A percentile compares a stretch with the other conserved stretches of the same genome.
Conservation (phyloP, 805 yeast genomes). For the Kodamaea kaohsiungensis region DNA sequence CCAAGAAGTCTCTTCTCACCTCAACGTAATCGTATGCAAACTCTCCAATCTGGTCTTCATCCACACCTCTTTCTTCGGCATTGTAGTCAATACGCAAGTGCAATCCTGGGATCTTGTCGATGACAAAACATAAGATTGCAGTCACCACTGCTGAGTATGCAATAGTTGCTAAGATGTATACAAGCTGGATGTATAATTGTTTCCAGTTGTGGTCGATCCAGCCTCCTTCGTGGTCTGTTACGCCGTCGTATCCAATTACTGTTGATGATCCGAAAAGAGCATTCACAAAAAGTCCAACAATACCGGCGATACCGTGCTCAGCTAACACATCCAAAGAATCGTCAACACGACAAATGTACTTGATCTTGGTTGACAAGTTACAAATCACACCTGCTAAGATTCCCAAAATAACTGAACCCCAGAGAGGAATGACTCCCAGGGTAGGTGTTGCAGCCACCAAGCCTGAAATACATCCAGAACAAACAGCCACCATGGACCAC, state of each 20-base stretch:
- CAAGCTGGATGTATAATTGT: constrained; percentile 88
- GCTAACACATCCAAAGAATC: constrained; percentile 94
- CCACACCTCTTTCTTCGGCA: constrained; percentile 88
- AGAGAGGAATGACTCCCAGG: constrained; percentile 85
- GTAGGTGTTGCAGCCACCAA: constrained; percentile 97
- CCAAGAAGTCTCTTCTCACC: constrained; percentile 86
- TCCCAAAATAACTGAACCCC: constrained; percentile 89
- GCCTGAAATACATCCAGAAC: constrained; percentile 95
- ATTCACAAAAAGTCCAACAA: constrained; percentile 85
- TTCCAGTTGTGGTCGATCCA: constrained; percentile 90
- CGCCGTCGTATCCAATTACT: constrained; percentile 89
- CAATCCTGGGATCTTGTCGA: constrained; percentile 80
- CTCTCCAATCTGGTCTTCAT: constrained; percentile 97
- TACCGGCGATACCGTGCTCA: constrained; percentile 98
- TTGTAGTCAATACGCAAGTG: constrained; percentile 77
- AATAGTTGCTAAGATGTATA: constrained; percentile 69
- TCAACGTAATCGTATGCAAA: constrained; percentile 99
- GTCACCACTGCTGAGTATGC: constrained; percentile 81
- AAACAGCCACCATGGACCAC: constrained; percentile 92
- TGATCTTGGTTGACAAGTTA: constrained; percentile 86
- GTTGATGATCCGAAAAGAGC: constrained; percentile 85
- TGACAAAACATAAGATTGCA: constrained; percentile 67
- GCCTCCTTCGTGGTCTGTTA: constrained; percentile 83
- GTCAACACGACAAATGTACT: constrained; percentile 78
- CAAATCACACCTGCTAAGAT: constrained; percentile 78